Conservation (phyloP, 345 rosid genomes). For the Psidium friedrichsthalianum region DNA sequence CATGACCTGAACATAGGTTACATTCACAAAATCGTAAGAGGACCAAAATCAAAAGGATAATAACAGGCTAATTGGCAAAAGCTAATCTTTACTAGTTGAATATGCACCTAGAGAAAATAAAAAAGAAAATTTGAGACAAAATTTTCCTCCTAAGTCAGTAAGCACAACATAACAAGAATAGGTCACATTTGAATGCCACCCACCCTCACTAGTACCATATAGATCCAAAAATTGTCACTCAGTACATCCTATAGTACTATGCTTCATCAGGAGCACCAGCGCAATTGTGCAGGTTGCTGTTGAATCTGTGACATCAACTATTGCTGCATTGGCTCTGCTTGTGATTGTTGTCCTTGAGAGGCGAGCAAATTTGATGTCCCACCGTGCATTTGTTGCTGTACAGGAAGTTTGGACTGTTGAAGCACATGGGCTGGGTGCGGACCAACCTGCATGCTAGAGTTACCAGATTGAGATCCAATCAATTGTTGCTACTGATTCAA, state of each 20-base stretch:
- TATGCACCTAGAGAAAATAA: background rate
- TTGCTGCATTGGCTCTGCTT: too few species aligned
- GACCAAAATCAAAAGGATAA: background rate
- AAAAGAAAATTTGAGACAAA: background rate
- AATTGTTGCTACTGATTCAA: too few species aligned
- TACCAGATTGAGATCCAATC: too few species aligned
- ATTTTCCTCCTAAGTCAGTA: background rate
- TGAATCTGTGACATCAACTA: too few species aligned
- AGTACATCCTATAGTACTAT: background rate
- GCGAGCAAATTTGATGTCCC: too few species aligned
- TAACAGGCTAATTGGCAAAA: background rate
- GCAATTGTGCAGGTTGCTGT: too few species aligned
- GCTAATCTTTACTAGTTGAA: background rate
- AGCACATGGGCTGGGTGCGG: too few species aligned
- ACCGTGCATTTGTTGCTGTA: too few species aligned
- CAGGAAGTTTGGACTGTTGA: too few species aligned
- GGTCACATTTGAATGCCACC: background rate
- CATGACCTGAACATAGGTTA: constrained; percentile 43
- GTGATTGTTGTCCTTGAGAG: too few species aligned
- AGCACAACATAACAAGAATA: background rate
- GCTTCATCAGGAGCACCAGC: background rate
- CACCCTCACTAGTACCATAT: background rate
- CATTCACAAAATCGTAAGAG: background rate
- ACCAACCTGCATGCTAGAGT: too few species aligned
- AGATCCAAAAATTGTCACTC: background rate